phyloP scores from a whole-genome alignment of 2,329 filamentous ascomycete genomes.

The Didymella lethalis region DNA sequence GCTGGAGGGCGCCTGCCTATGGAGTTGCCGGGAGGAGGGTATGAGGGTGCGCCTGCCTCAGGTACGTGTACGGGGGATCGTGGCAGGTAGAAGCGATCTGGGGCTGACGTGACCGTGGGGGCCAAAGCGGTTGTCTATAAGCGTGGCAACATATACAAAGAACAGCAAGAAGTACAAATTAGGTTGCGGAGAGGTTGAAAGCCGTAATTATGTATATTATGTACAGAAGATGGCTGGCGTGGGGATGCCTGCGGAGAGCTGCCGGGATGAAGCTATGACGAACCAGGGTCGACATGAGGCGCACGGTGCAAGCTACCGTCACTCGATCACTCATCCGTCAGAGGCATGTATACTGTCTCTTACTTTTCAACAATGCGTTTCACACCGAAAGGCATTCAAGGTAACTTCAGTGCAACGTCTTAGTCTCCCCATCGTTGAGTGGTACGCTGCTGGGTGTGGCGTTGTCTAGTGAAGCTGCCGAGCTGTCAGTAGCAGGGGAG shows the following conservation, averaged over 20 bases:
- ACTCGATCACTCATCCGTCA: slow-evolving; percentile 10
- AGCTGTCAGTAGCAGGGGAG: slow-evolving; percentile 13
- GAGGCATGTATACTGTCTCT: neutral
- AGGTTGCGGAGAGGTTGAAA: neutral
- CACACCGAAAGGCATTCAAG: neutral
- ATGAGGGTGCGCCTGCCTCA: slow-evolving; percentile 2
- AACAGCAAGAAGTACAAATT: slow-evolving; percentile 7
- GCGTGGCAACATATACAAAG: slow-evolving; percentile 18
- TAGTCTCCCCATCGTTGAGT: neutral
- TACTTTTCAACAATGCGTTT: neutral
- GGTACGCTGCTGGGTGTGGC: slow-evolving; percentile 12
- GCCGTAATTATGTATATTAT: slow-evolving; percentile 20
- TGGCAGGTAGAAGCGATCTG: slow-evolving; percentile 6
- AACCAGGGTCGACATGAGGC: slow-evolving; percentile 29
- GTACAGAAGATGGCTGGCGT: slow-evolving; percentile 23
- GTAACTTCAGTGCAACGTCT: neutral
- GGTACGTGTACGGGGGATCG: neutral
- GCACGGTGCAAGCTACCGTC: slow-evolving; percentile 16
- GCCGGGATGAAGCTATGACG: slow-evolving; percentile 36
- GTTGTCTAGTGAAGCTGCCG: slow-evolving; percentile 12
- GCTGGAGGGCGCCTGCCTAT: slow-evolving; percentile 34
- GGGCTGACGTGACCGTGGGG: neutral
- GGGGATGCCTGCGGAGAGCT: slow-evolving; percentile 41
- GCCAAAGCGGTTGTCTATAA: slow-evolving; percentile 3
- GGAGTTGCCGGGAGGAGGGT: slow-evolving; percentile 17